These are phyloP conservation scores for Fusarium sp. DNA, from an alignment of 2,329 filamentous ascomycete genomes.

Conservation along the genomic window DNA sequence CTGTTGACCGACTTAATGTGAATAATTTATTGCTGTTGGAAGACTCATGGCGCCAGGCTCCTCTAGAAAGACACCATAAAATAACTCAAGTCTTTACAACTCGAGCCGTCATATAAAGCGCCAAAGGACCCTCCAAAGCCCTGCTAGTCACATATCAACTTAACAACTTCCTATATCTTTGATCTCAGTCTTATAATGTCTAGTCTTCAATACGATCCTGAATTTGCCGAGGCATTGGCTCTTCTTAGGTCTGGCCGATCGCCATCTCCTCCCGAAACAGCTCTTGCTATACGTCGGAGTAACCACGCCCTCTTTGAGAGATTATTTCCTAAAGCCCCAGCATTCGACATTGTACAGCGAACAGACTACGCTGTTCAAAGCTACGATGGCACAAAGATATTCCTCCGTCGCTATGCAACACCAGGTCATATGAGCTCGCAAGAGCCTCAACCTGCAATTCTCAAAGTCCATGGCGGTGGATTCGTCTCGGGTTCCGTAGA, in stretches of 20 bases:
- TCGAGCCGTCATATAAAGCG: conserved; percentile 7
- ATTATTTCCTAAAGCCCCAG: conserved; percentile 11
- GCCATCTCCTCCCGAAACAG: conserved; percentile 12
- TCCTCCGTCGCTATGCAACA: conserved; percentile 30
- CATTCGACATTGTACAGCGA: conserved; percentile 14
- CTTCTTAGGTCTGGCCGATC: conserved; percentile 22
- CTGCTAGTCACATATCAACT: background rate
- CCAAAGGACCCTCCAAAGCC: background rate
- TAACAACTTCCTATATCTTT: background rate
- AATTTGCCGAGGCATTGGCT: conserved; percentile 33
- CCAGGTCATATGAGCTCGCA: conserved; percentile 7
- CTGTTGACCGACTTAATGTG: background rate
- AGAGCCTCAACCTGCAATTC: conserved; percentile 27
- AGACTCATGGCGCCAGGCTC: background rate
- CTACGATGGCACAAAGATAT: conserved; percentile 23
- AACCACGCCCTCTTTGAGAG: conserved; percentile 17
- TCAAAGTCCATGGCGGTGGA: conserved; percentile 36
- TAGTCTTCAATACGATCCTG: conserved; percentile 31
- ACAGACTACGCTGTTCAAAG: conserved; percentile 26
- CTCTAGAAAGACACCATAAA: background rate
- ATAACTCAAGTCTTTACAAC: background rate
- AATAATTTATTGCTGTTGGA: background rate
- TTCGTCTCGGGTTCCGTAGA: conserved; percentile 25
- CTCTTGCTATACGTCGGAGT: conserved; percentile 23
- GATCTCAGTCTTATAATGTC: conserved; percentile 13